Conservation (phyloP, 208 protist species). For the Spongospora subterranea region DNA sequence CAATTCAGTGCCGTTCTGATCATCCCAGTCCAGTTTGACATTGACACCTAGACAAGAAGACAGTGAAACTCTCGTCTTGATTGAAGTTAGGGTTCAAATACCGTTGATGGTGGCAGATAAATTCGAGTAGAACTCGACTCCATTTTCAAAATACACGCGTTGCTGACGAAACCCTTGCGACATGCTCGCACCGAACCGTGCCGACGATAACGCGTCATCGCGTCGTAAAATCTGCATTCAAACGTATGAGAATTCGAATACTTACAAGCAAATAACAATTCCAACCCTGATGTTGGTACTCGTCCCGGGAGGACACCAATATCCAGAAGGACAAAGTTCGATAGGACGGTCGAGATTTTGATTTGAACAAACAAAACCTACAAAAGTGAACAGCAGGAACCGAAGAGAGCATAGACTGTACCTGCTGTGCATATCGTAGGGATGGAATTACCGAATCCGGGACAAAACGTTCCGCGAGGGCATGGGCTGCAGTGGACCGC, state of each 20-base stretch:
- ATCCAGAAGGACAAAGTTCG: background rate
- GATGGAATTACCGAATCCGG: background rate
- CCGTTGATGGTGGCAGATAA: background rate
- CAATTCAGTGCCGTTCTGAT: background rate
- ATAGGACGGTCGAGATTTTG: slow-evolving; percentile 1
- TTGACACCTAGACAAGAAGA: background rate
- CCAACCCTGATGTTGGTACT: slow-evolving; percentile 20
- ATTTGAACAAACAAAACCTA: slow-evolving; percentile 25
- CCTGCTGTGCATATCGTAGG: background rate
- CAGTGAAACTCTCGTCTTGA: background rate
- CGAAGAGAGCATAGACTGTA: background rate
- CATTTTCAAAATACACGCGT: slow-evolving; percentile 30
- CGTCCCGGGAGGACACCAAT: slow-evolving; percentile 38
- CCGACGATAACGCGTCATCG: background rate
- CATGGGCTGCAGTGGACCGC: background rate
- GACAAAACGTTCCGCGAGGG: slow-evolving; percentile 27
- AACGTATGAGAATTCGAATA: background rate
- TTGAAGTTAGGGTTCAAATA: background rate
- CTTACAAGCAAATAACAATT: background rate
- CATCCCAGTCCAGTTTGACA: background rate
- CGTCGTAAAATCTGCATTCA: background rate
- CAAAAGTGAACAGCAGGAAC: background rate
- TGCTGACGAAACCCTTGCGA: background rate
- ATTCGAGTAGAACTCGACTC: background rate
- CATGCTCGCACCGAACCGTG: background rate